phyloP scores from a whole-genome alignment of 805 yeast species.

The Isabelozyma pseudorhagii region DNA sequence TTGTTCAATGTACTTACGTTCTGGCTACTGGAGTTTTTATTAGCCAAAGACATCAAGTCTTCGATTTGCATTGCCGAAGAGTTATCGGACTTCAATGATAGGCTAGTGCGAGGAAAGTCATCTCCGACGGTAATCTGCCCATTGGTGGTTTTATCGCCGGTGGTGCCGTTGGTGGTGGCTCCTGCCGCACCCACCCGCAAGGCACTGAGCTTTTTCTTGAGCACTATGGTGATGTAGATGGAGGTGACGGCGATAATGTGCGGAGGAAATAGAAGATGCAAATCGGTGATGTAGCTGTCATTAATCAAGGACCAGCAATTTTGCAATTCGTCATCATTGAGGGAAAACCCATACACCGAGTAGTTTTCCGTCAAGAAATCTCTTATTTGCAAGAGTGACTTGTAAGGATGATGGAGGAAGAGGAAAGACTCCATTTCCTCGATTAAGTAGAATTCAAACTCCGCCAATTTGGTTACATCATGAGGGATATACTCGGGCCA shows the following conservation, averaged over 20 bases:
- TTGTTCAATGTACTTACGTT: constrained; percentile 1
- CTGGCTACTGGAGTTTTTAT: constrained; percentile 1
- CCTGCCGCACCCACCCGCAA: constrained; percentile 6
- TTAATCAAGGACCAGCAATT: constrained; percentile 87
- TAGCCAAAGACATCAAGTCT: constrained; percentile 29
- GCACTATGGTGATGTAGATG: constrained; percentile 70
- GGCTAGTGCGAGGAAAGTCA: not conserved
- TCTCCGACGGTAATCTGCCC: constrained; percentile 7
- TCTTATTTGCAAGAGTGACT: constrained; percentile 54
- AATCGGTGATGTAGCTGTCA: constrained; percentile 85
- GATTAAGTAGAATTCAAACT: constrained; percentile 88
- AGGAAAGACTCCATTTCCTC: constrained; percentile 79
- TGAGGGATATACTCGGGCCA: constrained; percentile 97
- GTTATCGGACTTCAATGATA: constrained; percentile 6
- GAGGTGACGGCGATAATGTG: constrained; percentile 83
- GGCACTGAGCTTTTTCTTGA: constrained; percentile 37
- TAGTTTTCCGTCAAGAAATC: constrained; percentile 36
- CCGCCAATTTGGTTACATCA: constrained; percentile 88
- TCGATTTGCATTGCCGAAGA: constrained; percentile 28
- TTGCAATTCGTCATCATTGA: constrained; percentile 70
- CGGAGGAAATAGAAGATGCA: constrained; percentile 81
- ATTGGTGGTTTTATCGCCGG: constrained; percentile 6
- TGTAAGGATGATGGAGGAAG: constrained; percentile 75
- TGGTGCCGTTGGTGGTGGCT: not conserved
- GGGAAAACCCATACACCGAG: constrained; percentile 22